Percentiles rank a stretch among this genome's conserved stretches.
Conservation (phyloP, 2,329 filamentous ascomycete species). For the Tolypocladium paradoxum region DNA sequence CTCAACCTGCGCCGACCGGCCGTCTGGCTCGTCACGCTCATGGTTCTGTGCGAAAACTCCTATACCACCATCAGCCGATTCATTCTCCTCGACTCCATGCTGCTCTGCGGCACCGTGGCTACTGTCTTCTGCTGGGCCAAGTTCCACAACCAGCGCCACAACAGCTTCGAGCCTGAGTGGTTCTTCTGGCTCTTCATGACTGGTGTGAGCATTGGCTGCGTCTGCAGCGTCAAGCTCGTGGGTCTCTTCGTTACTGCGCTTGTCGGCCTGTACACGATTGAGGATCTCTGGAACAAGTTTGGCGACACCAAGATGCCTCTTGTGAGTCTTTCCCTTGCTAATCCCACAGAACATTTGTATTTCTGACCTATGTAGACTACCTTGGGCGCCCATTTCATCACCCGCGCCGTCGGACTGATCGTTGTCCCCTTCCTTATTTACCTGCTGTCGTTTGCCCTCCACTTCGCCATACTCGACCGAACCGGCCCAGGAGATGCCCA, state of each 20-base stretch:
- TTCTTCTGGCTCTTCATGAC: conserved; percentile 90
- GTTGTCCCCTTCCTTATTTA: conserved; percentile 84
- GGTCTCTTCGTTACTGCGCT: conserved; percentile 92
- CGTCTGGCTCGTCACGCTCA: conserved; percentile 90
- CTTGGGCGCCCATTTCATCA: conserved; percentile 67
- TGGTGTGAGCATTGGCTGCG: conserved; percentile 90
- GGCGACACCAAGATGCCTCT: conserved; percentile 86
- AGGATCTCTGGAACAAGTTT: conserved; percentile 98
- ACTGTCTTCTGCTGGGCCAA: conserved; percentile 96
- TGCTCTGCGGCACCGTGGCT: conserved; percentile 96
- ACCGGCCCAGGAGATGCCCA: conserved; percentile 96
- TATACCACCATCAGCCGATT: conserved; percentile 98
- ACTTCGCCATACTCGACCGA: conserved; percentile 89
- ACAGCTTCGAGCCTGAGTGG: conserved; percentile 86
- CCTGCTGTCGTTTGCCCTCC: conserved; percentile 87
- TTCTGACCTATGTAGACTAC: conserved; percentile 27
- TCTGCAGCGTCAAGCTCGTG: conserved; percentile 97
- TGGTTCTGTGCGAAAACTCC: conserved; percentile 98
- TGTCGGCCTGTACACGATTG: conserved; percentile 88
- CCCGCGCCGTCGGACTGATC: conserved; percentile 79
- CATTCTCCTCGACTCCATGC: conserved; percentile 96
- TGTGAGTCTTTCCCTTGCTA: conserved; percentile 31
- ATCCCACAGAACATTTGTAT: background rate
- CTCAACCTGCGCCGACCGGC: conserved; percentile 76
- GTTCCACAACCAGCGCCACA: conserved; percentile 79